Conservation (phyloP, 257 asterid genomes). For the Rhazya stricta region DNA sequence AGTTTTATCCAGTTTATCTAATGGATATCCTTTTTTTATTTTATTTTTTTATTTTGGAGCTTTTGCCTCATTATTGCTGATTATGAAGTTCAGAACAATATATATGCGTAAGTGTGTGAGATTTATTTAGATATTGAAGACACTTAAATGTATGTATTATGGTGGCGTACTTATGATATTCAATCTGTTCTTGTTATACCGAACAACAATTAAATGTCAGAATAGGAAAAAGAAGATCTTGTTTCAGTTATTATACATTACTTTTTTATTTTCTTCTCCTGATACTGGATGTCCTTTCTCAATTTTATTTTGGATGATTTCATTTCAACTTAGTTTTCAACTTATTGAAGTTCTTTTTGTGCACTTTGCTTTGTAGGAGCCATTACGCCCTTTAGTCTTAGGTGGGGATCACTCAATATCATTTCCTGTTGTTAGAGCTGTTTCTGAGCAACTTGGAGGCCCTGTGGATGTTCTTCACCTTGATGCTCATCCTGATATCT, state of each 20-base stretch:
- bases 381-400: conserved; percentile 85
- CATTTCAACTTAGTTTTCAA: neutral
- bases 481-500: conserved; percentile 98
- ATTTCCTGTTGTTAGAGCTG: conserved; percentile 91
- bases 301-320: neutral
- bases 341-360: neutral
- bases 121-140: neutral
- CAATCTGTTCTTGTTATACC: neutral
- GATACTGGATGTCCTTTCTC: neutral
- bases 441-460: conserved; percentile 97
- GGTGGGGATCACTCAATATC: conserved; percentile 99
- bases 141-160: neutral
- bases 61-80: neutral
- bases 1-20: neutral
- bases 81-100: neutral
- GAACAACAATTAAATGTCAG: neutral
- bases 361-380: conserved; percentile 41
- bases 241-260: neutral
- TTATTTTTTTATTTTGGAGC: too few relatives aligned
- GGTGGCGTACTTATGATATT: neutral
- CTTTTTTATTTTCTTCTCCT: neutral
- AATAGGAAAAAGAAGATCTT: neutral
- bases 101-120: neutral
- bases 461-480: conserved; percentile 94
- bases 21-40: neutral